Evolutionary conservation across 208 protist species (phyloP), one percentile per base, ranked within the genome.

Genomic region (Acanthamoeba lugdunensis): DNA sequence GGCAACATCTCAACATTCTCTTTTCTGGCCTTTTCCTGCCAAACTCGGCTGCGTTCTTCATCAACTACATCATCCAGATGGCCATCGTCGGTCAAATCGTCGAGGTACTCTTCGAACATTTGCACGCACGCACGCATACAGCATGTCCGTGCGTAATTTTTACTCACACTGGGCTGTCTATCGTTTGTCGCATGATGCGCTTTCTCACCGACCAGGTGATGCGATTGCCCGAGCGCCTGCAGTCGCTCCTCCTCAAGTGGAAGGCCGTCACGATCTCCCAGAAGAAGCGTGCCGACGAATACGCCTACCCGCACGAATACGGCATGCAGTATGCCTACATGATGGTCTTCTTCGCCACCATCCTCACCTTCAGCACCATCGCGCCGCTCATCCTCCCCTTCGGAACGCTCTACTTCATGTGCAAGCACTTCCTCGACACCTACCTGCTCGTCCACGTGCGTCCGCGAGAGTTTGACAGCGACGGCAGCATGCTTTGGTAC

Each of bases 401-500:
- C 28, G 88, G 88, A 5, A 56, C 73, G 63, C 56, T 93, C 30
- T 93, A 93, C 48, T 93, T 93, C 67, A n/a, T 73, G 25, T 81
- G n/a, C 56, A 93, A 93, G 63, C 88, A 93, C 48, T 93, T 93
- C 48, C 63, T 93, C 30, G 88, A 93, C 88, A 81, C 67, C 41
- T 93, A 93, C 65, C 56, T 73, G 7, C 88, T 93, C 16, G 69
- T 93, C 37, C 67, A 93, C 69, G 88, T 93, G 37, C 88, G 88
- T 7, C 88, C 88, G 16, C 61, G 69, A n/a, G 52, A 50, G 30
- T 93, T 93, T 81, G 88, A 93, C 37, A 93, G 88, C 48, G 88
- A 93, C 48, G 88, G 88, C 88, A 93, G 88, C 88, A 93, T 93
- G 88, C 41, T 81, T n/a, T 93, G 88, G 88, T 93, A 93, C 13